Base-by-base conservation (phyloP, 768 basidiomycete genomes). In the Tremella yokohamensis region DNA sequence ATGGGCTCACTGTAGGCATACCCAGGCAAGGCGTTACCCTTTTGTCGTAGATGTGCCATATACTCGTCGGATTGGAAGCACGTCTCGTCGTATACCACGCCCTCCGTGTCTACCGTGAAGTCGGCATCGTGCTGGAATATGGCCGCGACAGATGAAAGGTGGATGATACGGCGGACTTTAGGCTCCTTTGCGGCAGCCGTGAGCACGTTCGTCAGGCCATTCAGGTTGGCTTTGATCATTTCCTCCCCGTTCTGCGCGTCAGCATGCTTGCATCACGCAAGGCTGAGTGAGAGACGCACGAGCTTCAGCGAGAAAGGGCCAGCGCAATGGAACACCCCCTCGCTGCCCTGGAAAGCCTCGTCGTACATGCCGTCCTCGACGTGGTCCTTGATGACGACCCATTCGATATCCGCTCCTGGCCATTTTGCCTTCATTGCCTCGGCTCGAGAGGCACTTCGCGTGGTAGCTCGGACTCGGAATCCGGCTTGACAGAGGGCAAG, bases 1-100 rank as follows among this genome's bases (percentile, higher is more conserved):
- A 49, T 16, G 8, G 9, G 22, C 52, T 40, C 52, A 54, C 52
- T 54, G 26, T 54, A 54, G 16, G 52, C 52, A 42, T 54, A 54
- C 12, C 51, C 51, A 4, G 51, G 51, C 2, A 52, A n/a, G 12
- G 34, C 40, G 13, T 54, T 15, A n/a, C 34, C 39, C 40, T 25
- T 54, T 19, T 16, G 18, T 54, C 19, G 19, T 26, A 40, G 20
- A 16, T 16, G 11, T 3, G 11, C 38, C 18, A 54, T 11, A 8
- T 22, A 12, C 52, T 25, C n/a, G 18, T 40, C 34, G 22, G 16
- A 12, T 18, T 40, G 22, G 19, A 54, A 22, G 22, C 52, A 54
- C 8, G 52, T 54, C 39, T 54, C 52, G 24, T 54, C 52, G 40
- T 54, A 54, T 4, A 40, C 40, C 26, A 40, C 18, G 20, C 11